These are phyloP conservation scores for Bromus sterilis DNA, from an alignment of 176 grass and related monocot genomes.

Conservation along the genomic window DNA sequence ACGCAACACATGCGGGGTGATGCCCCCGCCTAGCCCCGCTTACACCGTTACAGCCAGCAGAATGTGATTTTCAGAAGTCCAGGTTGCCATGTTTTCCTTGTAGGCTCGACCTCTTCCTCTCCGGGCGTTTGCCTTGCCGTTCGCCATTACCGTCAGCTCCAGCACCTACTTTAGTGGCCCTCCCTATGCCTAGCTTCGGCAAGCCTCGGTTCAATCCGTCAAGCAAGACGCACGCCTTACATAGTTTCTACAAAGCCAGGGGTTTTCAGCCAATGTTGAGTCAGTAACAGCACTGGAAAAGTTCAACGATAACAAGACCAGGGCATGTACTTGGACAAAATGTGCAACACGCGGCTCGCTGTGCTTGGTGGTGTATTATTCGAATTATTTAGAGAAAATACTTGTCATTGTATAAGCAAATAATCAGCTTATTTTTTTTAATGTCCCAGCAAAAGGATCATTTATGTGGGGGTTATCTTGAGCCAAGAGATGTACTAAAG, in stretches of 20 bases:
- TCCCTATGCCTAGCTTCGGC: constrained; percentile 84
- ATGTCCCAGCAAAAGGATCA: not conserved
- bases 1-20: not conserved
- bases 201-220: constrained; percentile 82
- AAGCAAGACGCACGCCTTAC: constrained; percentile 82
- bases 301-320: not conserved
- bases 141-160: constrained; percentile 17
- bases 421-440: not conserved
- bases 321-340: not conserved
- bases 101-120: constrained; percentile 29
- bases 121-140: constrained; percentile 13
- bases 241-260: constrained; percentile 52
- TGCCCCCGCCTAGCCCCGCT: not conserved
- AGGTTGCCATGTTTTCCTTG: constrained; percentile 66
- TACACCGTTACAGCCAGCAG: not conserved
- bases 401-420: not conserved
- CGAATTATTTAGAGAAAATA: not conserved
- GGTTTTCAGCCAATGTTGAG: constrained; percentile 7
- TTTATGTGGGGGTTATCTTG: not conserved
- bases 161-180: constrained; percentile 22
- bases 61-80: constrained; percentile 40
- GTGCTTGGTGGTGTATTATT: not conserved
- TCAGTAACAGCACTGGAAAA: not conserved
- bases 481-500: not conserved
- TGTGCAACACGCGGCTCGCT: not conserved